Base-by-base conservation (phyloP, 2,329 filamentous ascomycete genomes). In the Neurospora sp. region DNA sequence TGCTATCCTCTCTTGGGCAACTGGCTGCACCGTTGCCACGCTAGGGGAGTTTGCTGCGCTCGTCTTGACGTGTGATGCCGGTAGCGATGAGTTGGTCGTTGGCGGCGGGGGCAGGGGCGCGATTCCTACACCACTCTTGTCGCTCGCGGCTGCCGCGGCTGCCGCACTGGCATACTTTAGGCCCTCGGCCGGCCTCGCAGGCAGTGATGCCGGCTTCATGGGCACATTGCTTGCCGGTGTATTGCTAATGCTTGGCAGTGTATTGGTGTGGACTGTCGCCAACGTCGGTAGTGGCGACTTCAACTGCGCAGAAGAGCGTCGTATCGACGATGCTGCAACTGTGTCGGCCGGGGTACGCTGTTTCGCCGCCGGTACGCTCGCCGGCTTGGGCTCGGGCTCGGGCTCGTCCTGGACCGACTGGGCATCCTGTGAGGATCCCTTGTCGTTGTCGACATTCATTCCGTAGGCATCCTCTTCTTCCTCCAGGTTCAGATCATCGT, bases 121-220 rank as follows among this genome's bases (percentile, higher is more conserved):
- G 77, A 99, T 97, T 36, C 96, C 96, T 38, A 98, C 91, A 78
- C 91, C 95, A 82, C 93, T 94, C 81, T 84, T 87, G 75, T 97
- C 93, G 79, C 89, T 93, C 66, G 94, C 93, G 0, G 96, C 95
- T 0, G 95, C 96, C 0, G 96, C 96, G 0, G 96, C 96, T 0
- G 96, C 96, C 0, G 96, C 96, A 43, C 96, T 98, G 66, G 96
- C 96, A 79, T 99, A 99, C 81, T 98, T 98, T 74, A 99, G 84
- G 1, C 92, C 93, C 79, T 98, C 95, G 4, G 93, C 91, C 7
- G 92, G 90, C 79, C 95, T 89, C 71, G 92, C 89, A 1, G 96
- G 96, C 76, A 94, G 82, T 19, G 93, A 90, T 19, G 96, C 96
- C 13, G 96, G 95, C 83, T 98, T 99, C 95, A 98, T 98, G 68